Base-by-base conservation (phyloP, 1,284 basidiomycete species). In the Limonomyces culmigenus region DNA sequence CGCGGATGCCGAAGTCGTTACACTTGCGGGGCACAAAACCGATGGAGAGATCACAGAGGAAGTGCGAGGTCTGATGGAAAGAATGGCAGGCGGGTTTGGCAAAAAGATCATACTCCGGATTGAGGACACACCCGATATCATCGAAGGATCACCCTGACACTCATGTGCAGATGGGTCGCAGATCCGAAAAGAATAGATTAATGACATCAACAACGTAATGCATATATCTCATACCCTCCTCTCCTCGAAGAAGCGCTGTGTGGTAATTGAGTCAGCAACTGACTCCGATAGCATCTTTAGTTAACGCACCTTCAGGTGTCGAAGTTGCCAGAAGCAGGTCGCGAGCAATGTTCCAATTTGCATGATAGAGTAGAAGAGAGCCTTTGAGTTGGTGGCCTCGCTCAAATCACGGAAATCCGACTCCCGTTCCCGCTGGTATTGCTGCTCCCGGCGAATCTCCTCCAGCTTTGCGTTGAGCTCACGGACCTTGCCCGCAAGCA, bases 371-470 rank as follows among this genome's bases (percentile, higher is more conserved):
- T 93, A 98, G 85, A 86, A 97, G 37, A 97, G 77, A 1, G 93
- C 91, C 42, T 79, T 65, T 19, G 77, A 58, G 57, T 98, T 98
- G 21, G 87, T 92, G 19, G 60, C 51, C 58, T 99, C 95, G 47
- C 83, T 88, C 41, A 96, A 56, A 55, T 93, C 64, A 30, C 95
- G 67, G 54, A 87, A 99, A 44, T 80, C 76, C n/a, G 81, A 69
- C 58, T 99, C 95, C 40, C 88, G 65, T 55, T 99, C 93, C 32
- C 95, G 70, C 63, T 98, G 92, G 53, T 95, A 99, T 54, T 95
- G 88, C 61, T 99, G 95, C 58, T 98, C 95, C 31, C 88, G 68
- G 38, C 88, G 67, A 44, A 98, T 83, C 50, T 96, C 91, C 51
- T 86, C 79, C 37, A 99, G 64, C 55, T 91, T 92, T 45, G 75